Percentiles rank a stretch among this genome's conserved stretches.
phyloP scores from a whole-genome alignment of 2,329 filamentous ascomycete genomes.

The Neonectria neomacrospora region DNA sequence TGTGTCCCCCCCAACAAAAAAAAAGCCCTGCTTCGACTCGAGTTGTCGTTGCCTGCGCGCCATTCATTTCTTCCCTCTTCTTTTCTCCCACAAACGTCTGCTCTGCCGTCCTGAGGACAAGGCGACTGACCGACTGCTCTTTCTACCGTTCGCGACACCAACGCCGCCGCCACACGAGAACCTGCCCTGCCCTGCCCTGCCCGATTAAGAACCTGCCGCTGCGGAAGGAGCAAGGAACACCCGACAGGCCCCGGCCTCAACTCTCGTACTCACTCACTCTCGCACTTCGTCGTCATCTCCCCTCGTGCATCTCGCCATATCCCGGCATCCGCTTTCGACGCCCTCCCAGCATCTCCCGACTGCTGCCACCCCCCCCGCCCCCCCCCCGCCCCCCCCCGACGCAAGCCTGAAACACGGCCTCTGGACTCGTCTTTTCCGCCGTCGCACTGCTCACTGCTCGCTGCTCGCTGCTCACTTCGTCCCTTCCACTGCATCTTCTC shows the following conservation, averaged over 20 bases:
- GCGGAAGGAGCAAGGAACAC: slow-evolving; percentile 27
- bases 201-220: slow-evolving; percentile 1
- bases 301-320: slow-evolving; percentile 28
- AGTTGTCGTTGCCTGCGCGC: slow-evolving; percentile 40
- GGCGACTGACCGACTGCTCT: slow-evolving; percentile 6
- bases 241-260: slow-evolving; percentile 8
- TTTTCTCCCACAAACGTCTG: slow-evolving; percentile 23
- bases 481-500: slow-evolving; percentile 28
- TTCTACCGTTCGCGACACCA: slow-evolving; percentile 27
- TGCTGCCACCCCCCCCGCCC: slow-evolving; percentile 33
- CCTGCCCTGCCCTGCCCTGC: slow-evolving; percentile 26
- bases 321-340: slow-evolving; percentile 31
- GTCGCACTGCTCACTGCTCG: slow-evolving; percentile 29
- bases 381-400: slow-evolving; percentile 37
- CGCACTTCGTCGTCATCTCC: slow-evolving; percentile 24
- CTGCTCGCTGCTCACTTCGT: slow-evolving; percentile 22
- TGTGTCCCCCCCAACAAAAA: not conserved
- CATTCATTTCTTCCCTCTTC: slow-evolving; percentile 30
- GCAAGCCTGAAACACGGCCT: slow-evolving; percentile 44
- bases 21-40: slow-evolving; percentile 38
- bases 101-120: slow-evolving; percentile 35
- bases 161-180: slow-evolving; percentile 20
- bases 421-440: slow-evolving; percentile 35
- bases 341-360: slow-evolving; percentile 31
- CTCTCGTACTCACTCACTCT: not conserved